Conservation (phyloP, 2,329 filamentous ascomycete species). For the Chaetomiaceae sp. region DNA sequence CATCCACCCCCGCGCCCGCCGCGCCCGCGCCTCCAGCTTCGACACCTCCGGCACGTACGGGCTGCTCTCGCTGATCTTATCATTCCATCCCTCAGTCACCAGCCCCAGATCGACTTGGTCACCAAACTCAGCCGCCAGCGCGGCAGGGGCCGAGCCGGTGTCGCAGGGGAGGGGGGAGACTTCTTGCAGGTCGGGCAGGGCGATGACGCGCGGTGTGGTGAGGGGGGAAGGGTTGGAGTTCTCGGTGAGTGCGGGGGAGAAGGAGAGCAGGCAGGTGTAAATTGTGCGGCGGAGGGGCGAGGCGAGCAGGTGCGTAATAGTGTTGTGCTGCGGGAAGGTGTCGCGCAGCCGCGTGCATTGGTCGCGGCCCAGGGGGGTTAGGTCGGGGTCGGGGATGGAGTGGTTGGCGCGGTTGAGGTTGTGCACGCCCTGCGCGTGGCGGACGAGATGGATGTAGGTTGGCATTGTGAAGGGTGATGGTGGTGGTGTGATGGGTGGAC, state of each 20-base stretch:
- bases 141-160: constrained; percentile 54
- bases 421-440: constrained; percentile 74
- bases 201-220: constrained; percentile 55
- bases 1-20: constrained; percentile 54
- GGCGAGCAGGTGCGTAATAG: constrained; percentile 64
- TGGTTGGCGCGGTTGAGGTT: constrained; percentile 69
- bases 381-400: constrained; percentile 64
- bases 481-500: neutral
- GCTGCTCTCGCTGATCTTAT: constrained; percentile 46
- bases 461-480: constrained; percentile 30
- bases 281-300: constrained; percentile 78
- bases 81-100: constrained; percentile 64
- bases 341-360: constrained; percentile 63
- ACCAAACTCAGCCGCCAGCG: constrained; percentile 56
- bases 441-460: constrained; percentile 59
- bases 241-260: constrained; percentile 51
- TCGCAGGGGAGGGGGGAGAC: constrained; percentile 70
- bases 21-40: constrained; percentile 56
- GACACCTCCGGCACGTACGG: constrained; percentile 41
- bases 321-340: constrained; percentile 57
- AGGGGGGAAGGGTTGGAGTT: too few relatives aligned
- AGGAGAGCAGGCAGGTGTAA: constrained; percentile 66
- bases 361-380: constrained; percentile 67
- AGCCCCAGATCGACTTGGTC: constrained; percentile 53
- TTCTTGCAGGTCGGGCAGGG: constrained; percentile 73